Conservation (phyloP, 2,329 filamentous ascomycete species). For the Penicillium sp. region DNA sequence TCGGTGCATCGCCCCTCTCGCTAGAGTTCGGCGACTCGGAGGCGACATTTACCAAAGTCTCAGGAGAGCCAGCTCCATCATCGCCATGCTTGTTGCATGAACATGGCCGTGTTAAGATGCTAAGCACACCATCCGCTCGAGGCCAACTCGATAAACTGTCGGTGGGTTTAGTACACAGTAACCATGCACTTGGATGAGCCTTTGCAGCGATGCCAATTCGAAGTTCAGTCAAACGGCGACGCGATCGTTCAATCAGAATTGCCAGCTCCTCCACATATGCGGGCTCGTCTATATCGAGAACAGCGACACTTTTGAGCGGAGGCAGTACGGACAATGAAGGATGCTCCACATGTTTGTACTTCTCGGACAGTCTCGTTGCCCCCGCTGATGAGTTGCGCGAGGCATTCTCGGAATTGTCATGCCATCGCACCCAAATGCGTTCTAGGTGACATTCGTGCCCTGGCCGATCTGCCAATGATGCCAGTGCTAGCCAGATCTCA, state of each 20-base stretch:
- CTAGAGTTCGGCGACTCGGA: not conserved
- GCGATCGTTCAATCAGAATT: constrained; percentile 68
- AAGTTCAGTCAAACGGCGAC: constrained; percentile 63
- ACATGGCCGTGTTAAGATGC: constrained; percentile 24
- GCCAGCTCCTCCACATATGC: constrained; percentile 80
- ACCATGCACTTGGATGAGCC: constrained; percentile 27
- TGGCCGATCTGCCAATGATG: constrained; percentile 63
- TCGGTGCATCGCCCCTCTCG: not conserved
- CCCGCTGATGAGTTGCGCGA: constrained; percentile 19
- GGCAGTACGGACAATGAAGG: constrained; percentile 77
- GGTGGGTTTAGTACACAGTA: constrained; percentile 19
- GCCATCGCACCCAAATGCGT: constrained; percentile 76
- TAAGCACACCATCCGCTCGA: constrained; percentile 33
- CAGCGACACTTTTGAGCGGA: constrained; percentile 68
- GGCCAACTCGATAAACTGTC: constrained; percentile 29
- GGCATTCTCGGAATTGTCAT: constrained; percentile 62
- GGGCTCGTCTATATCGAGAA: constrained; percentile 78
- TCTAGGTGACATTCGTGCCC: constrained; percentile 64
- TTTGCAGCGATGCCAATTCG: constrained; percentile 64
- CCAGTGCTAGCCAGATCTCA: constrained; percentile 75
- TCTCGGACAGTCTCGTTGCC: constrained; percentile 43
- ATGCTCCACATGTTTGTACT: constrained; percentile 64
- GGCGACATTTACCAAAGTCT: not conserved
- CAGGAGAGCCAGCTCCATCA: not conserved
- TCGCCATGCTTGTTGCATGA: constrained; percentile 8